Evolutionary conservation across 164 flowering plant species (phyloP).

Genomic region (Liquidambar formosana): DNA sequence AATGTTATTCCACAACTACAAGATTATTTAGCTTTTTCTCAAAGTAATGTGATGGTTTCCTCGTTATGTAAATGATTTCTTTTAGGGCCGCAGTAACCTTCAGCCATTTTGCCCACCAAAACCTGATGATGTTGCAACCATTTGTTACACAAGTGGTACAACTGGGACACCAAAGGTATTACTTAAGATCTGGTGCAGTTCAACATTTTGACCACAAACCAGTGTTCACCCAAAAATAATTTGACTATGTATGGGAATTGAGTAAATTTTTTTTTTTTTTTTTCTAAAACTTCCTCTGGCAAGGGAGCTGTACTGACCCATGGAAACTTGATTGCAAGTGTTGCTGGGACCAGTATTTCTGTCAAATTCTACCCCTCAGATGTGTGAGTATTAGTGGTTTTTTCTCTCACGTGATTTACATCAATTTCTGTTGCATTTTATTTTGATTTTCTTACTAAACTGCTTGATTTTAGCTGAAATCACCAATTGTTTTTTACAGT

Average conservation of each 20-base stretch:
- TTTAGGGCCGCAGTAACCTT: slow-evolving; percentile 54
- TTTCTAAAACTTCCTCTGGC: neutral
- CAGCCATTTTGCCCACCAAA: slow-evolving; percentile 83
- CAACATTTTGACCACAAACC: neutral
- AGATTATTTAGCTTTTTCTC: neutral
- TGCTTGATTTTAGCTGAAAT: slow-evolving; percentile 7
- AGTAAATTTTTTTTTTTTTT: neutral
- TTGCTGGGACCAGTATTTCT: slow-evolving; percentile 52
- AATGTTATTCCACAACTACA: neutral
- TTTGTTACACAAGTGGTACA: slow-evolving; percentile 99
- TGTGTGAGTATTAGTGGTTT: slow-evolving; percentile 52
- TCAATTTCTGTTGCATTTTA: neutral
- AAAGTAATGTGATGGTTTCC: neutral
- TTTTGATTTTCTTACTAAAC: neutral
- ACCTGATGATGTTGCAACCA: slow-evolving; percentile 88
- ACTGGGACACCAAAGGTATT: slow-evolving; percentile 98
- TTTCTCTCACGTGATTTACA: neutral
- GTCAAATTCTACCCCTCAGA: slow-evolving; percentile 64
- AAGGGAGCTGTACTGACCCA: slow-evolving; percentile 91
- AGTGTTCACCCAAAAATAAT: neutral
- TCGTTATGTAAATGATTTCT: slow-evolving; percentile 4
- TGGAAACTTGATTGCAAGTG: slow-evolving; percentile 82
- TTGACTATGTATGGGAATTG: neutral
- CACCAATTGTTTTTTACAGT: neutral
- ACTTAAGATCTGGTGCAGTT: neutral